Evolutionary conservation across 352 stramenopile species (phyloP), one percentile per base, ranked within the genome.

Genomic region (Pythium dissotocum): DNA sequence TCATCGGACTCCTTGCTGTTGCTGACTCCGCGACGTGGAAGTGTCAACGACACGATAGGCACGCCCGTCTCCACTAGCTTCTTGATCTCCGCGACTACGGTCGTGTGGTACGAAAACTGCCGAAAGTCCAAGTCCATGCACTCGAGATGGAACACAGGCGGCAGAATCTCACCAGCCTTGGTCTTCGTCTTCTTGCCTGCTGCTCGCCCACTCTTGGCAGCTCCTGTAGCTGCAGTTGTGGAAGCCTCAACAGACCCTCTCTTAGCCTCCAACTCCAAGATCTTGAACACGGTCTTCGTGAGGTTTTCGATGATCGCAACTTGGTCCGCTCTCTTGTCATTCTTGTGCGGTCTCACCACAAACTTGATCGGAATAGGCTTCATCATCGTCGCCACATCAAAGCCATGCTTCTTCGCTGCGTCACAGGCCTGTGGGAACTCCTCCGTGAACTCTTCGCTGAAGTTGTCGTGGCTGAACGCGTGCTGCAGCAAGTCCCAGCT

Each of bases 341-440:
- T n/a, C 28, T 54, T 32, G 16, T 13, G 28, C 14, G 40, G 57
- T 2, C 42, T 35, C 0, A 57, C 33, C 1, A 48, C 28, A 2
- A 63, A 36, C 6, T 49, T 36, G 14, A 63, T 63, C 5, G 58
- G 42, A 46, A 63, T 63, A 16, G 58, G 58, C 28, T 57, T 36
- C 58, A 63, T 63, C 6, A 18, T 35, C 28, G 28, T n/a, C n/a
- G n/a, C n/a, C 9, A 56, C 44, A 9, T 63, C 58, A 14, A 63
- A 24, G 28, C 40, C 58, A 9, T 36, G 42, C 1, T 16, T 30
- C 1, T 7, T 46, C 1, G 44, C 30, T 2, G 53, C 18, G 3
- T 35, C 28, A 35, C 58, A 63, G 1, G 30, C 42, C 1, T 13
- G 28, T 2, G 44, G 18, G n/a, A 63, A 63, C 21, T 56, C 12